Evolutionary conservation across 805 yeast genomes (phyloP), one percentile per base, ranked within the genome.

Genomic region (Zygoascus flipseniorum): DNA sequence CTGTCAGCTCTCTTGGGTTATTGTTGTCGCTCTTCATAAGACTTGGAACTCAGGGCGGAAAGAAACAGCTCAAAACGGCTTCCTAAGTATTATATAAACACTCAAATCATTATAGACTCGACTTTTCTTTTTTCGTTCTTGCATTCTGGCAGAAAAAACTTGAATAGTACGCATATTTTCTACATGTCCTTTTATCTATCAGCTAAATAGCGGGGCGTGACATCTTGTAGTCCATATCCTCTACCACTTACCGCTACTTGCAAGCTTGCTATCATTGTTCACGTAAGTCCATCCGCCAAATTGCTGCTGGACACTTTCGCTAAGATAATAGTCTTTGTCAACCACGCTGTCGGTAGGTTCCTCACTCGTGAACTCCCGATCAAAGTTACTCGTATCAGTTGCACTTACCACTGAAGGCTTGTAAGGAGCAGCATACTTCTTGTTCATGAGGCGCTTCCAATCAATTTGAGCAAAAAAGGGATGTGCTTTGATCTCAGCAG

Each of bases 201-300:
- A 23, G 28, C 28, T 23, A 6, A 23, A 23, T 23, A 23, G 28
- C 28, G 28, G 28, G 6, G 6, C 6, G 28, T 23, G 28, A 23
- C 28, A 23, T 23, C 28, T 23, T 23, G 6, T 23, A 23, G 28
- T 23, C 28, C 28, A 6, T 23, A 23, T 23, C 6, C 28, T 6
- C 50, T 53, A 65, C 69, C 69, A 66, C 50, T 58, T 59, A 10
- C 67, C 68, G 45, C 67, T 61, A 48, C 61, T 58, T 8, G 70
- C 69, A 31, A 68, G 61, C 51, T 58, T 58, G 31, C 68, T 58
- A 46, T 60, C 61, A 18, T 47, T 54, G 52, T 65, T 70, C 20
- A 71, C 66, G 69, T 90, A 92, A 1, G 98, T 92, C 99, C 99
- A 93, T 6, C 99, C 98, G 47, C 97, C 98, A 75, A 93, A 93